Evolutionary conservation across 768 basidiomycete species (phyloP).

Genomic region (Gloeostereum incarnatum): DNA sequence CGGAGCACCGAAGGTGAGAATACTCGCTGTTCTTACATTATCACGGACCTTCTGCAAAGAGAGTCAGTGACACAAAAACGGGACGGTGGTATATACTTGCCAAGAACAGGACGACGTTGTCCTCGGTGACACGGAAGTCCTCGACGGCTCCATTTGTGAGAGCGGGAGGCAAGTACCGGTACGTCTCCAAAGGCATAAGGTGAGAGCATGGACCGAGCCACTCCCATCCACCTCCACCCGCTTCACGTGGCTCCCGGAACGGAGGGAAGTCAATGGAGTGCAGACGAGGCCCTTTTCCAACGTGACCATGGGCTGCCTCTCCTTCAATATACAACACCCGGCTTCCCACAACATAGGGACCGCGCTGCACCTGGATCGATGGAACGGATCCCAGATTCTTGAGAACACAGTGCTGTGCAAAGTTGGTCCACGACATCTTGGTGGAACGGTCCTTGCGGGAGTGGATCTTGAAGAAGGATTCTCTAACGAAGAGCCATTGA

Average conservation of each 20-base stretch:
- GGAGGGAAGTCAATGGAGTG: conserved; percentile 36
- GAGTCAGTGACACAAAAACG: conserved; percentile 1
- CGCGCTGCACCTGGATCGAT: conserved; percentile 20
- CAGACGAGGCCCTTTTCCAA: conserved; percentile 19
- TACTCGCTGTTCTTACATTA: conserved; percentile 29
- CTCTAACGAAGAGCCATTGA: conserved; percentile 47
- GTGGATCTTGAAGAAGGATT: conserved; percentile 36
- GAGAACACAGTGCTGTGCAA: conserved; percentile 42
- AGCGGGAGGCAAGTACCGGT: conserved; percentile 31
- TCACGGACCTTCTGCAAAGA: conserved; percentile 25
- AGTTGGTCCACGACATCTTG: conserved; percentile 35
- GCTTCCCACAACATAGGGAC: conserved; percentile 35
- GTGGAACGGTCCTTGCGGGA: conserved; percentile 32
- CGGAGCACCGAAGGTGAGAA: conserved; percentile 36
- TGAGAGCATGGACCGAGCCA: conserved; percentile 28
- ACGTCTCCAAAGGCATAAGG: conserved; percentile 31
- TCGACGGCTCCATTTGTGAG: conserved; percentile 37
- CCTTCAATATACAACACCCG: conserved; percentile 37
- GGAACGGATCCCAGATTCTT: conserved; percentile 24
- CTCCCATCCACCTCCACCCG: conserved; percentile 28
- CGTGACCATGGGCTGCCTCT: conserved; percentile 15
- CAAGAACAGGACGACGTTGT: conserved; percentile 48
- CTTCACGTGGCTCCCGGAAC: conserved; percentile 21
- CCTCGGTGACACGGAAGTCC: conserved; percentile 47
- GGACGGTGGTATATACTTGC: conserved; percentile 21